Conservation (phyloP, 2,329 filamentous ascomycete species). For the Fusarium sp. region DNA sequence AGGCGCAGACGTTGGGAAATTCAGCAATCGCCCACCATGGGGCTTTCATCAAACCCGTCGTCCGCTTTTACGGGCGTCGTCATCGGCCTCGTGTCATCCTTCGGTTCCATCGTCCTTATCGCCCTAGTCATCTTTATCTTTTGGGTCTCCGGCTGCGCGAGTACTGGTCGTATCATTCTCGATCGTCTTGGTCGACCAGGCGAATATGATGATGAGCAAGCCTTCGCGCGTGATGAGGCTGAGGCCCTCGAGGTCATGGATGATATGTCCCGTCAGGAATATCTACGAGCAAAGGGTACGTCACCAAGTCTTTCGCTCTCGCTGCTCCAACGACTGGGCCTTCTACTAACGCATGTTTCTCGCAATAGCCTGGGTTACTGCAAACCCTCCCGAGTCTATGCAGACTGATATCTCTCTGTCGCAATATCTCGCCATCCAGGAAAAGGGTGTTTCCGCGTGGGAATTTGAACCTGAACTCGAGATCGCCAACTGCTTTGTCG, state of each 20-base stretch:
- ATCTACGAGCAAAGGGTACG: conserved; percentile 93
- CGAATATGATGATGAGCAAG: conserved; percentile 98
- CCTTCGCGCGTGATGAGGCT: conserved; percentile 92
- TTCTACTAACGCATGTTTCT: conserved; percentile 34
- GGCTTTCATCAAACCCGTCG: conserved; percentile 53
- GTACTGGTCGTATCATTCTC: conserved; percentile 88
- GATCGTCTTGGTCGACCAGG: conserved; percentile 94
- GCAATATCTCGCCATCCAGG: conserved; percentile 97
- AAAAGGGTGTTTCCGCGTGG: conserved; percentile 99
- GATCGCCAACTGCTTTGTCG: conserved; percentile 98
- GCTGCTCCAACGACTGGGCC: background rate
- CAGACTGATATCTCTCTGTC: conserved; percentile 98
- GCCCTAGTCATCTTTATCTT: conserved; percentile 93
- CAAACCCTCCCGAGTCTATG: conserved; percentile 93
- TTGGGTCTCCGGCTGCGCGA: conserved; percentile 78
- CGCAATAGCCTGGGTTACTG: conserved; percentile 86
- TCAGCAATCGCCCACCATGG: conserved; percentile 47
- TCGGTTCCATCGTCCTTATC: conserved; percentile 90
- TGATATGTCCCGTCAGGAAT: conserved; percentile 90
- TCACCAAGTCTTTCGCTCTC: background rate
- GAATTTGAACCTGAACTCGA: conserved; percentile 99
- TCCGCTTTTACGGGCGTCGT: conserved; percentile 81
- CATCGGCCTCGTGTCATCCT: conserved; percentile 94
- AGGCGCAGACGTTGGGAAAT: conserved; percentile 1
- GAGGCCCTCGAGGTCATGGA: conserved; percentile 97